phyloP scores from a whole-genome alignment of 1,284 basidiomycete species.

The Schizophyllum amplum region DNA sequence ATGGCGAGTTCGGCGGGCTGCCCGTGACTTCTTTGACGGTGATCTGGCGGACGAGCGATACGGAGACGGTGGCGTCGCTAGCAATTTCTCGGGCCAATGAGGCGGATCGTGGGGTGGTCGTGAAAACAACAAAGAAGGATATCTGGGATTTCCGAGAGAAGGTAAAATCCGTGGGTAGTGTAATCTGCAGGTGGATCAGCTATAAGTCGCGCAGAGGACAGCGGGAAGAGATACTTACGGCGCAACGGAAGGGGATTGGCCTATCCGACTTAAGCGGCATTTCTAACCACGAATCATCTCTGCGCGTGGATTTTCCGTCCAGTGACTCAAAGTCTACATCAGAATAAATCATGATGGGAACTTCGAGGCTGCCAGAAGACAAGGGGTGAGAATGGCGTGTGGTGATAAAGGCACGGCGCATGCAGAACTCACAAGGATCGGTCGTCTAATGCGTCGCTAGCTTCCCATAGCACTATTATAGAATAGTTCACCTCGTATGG shows the following conservation, averaged over 20 bases:
- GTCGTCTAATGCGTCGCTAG: constrained; percentile 33
- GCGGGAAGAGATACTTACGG: constrained; percentile 30
- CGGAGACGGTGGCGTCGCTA: constrained; percentile 56
- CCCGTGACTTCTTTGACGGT: constrained; percentile 32
- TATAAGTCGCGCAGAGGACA: background rate
- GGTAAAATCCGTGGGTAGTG: constrained; percentile 47
- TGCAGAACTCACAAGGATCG: constrained; percentile 38
- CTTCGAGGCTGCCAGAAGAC: constrained; percentile 40
- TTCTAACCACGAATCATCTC: constrained; percentile 54
- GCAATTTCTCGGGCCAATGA: constrained; percentile 54
- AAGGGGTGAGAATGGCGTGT: constrained; percentile 8
- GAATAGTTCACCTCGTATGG: constrained; percentile 44
- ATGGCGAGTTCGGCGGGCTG: constrained; percentile 33
- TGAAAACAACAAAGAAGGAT: constrained; percentile 65
- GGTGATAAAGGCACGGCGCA: no score
- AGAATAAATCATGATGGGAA: constrained; percentile 52
- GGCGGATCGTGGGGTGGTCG: constrained; percentile 46
- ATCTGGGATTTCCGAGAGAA: constrained; percentile 52
- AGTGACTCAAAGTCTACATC: constrained; percentile 52
- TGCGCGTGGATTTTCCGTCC: constrained; percentile 32
- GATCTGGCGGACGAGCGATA: constrained; percentile 52
- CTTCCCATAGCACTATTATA: constrained; percentile 53
- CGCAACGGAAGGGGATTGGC: constrained; percentile 53
- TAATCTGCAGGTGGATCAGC: constrained; percentile 35
- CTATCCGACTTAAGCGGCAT: constrained; percentile 56